Conservation (phyloP, 2,329 filamentous ascomycete genomes). For the Aspergillus clavatus region DNA sequence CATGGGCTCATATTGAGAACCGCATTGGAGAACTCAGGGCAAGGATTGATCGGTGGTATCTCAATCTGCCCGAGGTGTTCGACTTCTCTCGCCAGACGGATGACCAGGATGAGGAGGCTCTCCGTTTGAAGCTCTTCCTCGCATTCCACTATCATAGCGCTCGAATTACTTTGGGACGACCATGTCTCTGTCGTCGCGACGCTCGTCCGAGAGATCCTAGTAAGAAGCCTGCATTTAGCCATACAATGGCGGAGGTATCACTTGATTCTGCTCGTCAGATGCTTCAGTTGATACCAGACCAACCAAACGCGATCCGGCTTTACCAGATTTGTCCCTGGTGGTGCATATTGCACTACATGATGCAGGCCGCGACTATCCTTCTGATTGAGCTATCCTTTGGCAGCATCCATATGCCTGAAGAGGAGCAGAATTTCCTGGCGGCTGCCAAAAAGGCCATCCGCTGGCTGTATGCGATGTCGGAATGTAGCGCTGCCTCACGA, state of each 20-base stretch:
- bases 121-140: slow-evolving; percentile 38
- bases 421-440: slow-evolving; percentile 33
- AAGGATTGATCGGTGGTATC: slow-evolving; percentile 37
- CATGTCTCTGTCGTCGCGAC: slow-evolving; percentile 44
- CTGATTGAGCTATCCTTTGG: slow-evolving; percentile 45
- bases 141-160: slow-evolving; percentile 44
- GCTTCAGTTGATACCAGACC: slow-evolving; percentile 40
- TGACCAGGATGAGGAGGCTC: slow-evolving; percentile 26
- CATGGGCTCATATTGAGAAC: slow-evolving; percentile 40
- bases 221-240: slow-evolving; percentile 33
- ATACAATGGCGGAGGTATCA: slow-evolving; percentile 35
- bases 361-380: slow-evolving; percentile 42
- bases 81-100: slow-evolving; percentile 36
- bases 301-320: slow-evolving; percentile 38
- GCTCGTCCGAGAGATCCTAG: slow-evolving; percentile 24
- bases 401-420: slow-evolving; percentile 40
- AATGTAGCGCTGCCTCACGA: slow-evolving; percentile 35
- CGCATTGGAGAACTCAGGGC: slow-evolving; percentile 36
- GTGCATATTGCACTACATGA: slow-evolving; percentile 43
- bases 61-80: slow-evolving; percentile 32
- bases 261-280: slow-evolving; percentile 37
- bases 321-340: slow-evolving; percentile 43
- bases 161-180: slow-evolving; percentile 41
- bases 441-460: slow-evolving; percentile 39
- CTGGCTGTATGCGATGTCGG: slow-evolving; percentile 41